phyloP scores from a whole-genome alignment of 495 filamentous ascomycete genomes.

The Penicillium riverlandense region DNA sequence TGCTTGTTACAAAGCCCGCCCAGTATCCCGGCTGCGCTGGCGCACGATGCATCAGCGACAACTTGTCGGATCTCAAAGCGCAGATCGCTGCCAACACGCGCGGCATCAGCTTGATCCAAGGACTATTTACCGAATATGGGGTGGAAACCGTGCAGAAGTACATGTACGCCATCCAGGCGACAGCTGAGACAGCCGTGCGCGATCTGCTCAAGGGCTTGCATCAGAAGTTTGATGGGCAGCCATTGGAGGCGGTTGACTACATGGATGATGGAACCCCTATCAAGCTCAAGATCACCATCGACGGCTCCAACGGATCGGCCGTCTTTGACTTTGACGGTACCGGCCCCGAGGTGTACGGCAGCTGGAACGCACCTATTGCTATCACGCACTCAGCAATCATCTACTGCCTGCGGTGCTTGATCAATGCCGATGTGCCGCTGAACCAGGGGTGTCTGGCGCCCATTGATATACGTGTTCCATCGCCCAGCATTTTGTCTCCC shows the following conservation, averaged over 20 bases:
- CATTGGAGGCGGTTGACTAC: constrained; percentile 79
- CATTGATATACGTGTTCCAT: constrained; percentile 78
- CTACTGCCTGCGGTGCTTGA: constrained; percentile 89
- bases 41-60: constrained; percentile 84
- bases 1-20: constrained; percentile 78
- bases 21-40: constrained; percentile 82
- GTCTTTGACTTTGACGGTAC: constrained; percentile 84
- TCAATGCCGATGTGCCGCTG: constrained; percentile 87
- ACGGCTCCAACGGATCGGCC: constrained; percentile 76
- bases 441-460: constrained; percentile 94
- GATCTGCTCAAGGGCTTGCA: constrained; percentile 75
- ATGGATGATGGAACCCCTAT: constrained; percentile 98
- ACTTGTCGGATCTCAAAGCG: constrained; percentile 92
- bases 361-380: constrained; percentile 91
- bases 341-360: constrained; percentile 87
- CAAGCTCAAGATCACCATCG: constrained; percentile 74
- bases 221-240: constrained; percentile 66
- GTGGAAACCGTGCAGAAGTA: constrained; percentile 91
- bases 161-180: constrained; percentile 89
- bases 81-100: constrained; percentile 96
- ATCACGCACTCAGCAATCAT: constrained; percentile 95
- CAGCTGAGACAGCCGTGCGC: constrained; percentile 80
- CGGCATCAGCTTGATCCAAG: constrained; percentile 82
- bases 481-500: constrained; percentile 75
- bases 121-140: constrained; percentile 82